phyloP scores from a whole-genome alignment of 2,329 filamentous ascomycete species.

The Didymella glomerata region DNA sequence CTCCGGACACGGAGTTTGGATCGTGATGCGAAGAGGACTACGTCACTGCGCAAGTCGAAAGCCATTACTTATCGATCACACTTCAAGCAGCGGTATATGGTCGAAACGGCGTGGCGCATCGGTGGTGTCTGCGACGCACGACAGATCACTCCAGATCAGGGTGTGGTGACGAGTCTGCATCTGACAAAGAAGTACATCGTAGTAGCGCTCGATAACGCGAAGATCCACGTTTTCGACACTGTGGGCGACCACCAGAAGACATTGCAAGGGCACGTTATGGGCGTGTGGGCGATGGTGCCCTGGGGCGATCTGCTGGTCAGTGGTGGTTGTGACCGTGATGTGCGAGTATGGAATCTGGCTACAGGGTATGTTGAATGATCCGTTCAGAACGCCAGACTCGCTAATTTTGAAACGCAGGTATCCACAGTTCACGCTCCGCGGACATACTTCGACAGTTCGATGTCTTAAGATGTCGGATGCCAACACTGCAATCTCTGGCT shows the following conservation, averaged over 20 bases:
- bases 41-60: constrained; percentile 61
- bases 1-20: constrained; percentile 66
- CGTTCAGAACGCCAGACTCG: background rate
- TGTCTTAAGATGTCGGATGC: constrained; percentile 97
- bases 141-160: constrained; percentile 95
- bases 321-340: constrained; percentile 94
- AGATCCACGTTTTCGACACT: constrained; percentile 97
- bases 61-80: constrained; percentile 91
- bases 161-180: constrained; percentile 94
- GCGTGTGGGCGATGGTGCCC: constrained; percentile 99
- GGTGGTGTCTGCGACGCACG: constrained; percentile 84
- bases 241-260: constrained; percentile 88
- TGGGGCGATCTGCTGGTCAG: constrained; percentile 96
- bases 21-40: constrained; percentile 53
- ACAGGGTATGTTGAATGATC: constrained; percentile 72
- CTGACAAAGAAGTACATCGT: constrained; percentile 96
- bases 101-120: constrained; percentile 95
- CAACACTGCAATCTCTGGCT: constrained; percentile 94
- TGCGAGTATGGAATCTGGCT: constrained; percentile 94
- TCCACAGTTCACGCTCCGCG: constrained; percentile 71
- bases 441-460: constrained; percentile 94
- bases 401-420: constrained; percentile 33
- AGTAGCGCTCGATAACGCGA: constrained; percentile 95
- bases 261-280: constrained; percentile 96
- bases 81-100: constrained; percentile 96